phyloP scores from a whole-genome alignment of 2,329 filamentous ascomycete genomes.

The Coleophoma crateriformis region DNA sequence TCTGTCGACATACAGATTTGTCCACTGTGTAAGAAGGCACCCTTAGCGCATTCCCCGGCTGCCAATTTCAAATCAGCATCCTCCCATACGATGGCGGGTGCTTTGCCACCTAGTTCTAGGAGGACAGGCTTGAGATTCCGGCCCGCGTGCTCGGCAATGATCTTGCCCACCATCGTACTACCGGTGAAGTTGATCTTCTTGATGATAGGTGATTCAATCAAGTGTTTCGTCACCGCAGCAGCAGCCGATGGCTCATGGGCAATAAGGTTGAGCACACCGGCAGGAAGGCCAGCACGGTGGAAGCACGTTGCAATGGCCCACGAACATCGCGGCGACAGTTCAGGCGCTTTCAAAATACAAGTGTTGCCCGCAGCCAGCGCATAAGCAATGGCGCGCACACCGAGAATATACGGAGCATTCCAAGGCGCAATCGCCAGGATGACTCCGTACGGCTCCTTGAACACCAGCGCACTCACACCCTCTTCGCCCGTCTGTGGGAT shows the following conservation, averaged over 20 bases:
- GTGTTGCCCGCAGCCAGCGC: constrained; percentile 78
- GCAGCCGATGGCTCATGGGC: constrained; percentile 62
- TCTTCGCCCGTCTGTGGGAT: constrained; percentile 34
- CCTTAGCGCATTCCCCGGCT: constrained; percentile 61
- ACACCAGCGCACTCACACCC: constrained; percentile 54
- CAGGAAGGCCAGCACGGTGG: constrained; percentile 70
- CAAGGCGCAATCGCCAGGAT: constrained; percentile 77
- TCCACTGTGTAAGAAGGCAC: constrained; percentile 67
- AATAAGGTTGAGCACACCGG: constrained; percentile 69
- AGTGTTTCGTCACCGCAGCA: constrained; percentile 55
- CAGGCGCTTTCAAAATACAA: constrained; percentile 65
- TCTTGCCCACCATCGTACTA: constrained; percentile 65
- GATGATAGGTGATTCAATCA: constrained; percentile 62
- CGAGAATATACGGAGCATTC: constrained; percentile 56
- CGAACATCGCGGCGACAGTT: constrained; percentile 59
- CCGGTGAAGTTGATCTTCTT: constrained; percentile 88
- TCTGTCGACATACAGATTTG: constrained; percentile 88
- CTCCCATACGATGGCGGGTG: constrained; percentile 70
- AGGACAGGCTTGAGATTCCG: constrained; percentile 73
- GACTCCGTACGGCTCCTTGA: constrained; percentile 75
- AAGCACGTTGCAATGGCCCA: constrained; percentile 59
- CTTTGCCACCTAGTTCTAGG: constrained; percentile 80
- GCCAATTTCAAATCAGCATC: constrained; percentile 74
- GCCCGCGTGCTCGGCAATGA: constrained; percentile 65
- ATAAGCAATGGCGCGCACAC: constrained; percentile 47